Evolutionary conservation across 257 asterid genomes (phyloP).

Genomic region (Penstemon eatonii): DNA sequence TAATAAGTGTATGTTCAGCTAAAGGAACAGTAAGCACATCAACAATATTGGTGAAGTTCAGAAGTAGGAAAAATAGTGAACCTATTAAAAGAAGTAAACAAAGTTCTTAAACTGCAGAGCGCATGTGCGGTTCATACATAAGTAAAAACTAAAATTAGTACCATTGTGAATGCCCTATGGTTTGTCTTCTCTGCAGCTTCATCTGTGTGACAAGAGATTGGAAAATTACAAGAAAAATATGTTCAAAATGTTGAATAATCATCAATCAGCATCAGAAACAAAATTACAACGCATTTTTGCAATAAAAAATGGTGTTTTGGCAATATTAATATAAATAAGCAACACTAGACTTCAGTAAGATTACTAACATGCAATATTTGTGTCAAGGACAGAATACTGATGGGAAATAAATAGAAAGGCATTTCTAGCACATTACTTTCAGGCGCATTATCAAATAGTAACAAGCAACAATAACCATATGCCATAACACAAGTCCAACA

Average conservation of each 20-base stretch:
- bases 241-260: conserved; percentile 5
- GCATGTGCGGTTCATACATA: conserved; percentile 6
- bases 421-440: background rate
- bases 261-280: conserved; percentile 9
- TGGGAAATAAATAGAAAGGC: background rate
- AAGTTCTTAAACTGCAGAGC: conserved; percentile 6
- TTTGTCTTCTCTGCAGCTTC: conserved; percentile 46
- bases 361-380: background rate
- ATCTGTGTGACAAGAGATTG: conserved; percentile 47
- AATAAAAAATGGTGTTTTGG: background rate
- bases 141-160: conserved; percentile 31
- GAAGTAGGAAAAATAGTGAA: conserved; percentile 6
- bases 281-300: conserved; percentile 11
- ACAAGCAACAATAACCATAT: background rate
- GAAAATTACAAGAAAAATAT: conserved; percentile 4
- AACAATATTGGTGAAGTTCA: conserved; percentile 6
- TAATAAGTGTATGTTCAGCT: conserved; percentile 22
- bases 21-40: conserved; percentile 12
- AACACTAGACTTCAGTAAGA: background rate
- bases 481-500: conserved; percentile 2
- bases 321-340: conserved; percentile 6
- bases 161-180: conserved; percentile 55
- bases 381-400: background rate
- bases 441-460: background rate
- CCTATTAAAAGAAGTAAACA: conserved; percentile 10